Conservation (phyloP, 192 early-diverging fungal species). For the Phlyctochytrium bullatum region DNA sequence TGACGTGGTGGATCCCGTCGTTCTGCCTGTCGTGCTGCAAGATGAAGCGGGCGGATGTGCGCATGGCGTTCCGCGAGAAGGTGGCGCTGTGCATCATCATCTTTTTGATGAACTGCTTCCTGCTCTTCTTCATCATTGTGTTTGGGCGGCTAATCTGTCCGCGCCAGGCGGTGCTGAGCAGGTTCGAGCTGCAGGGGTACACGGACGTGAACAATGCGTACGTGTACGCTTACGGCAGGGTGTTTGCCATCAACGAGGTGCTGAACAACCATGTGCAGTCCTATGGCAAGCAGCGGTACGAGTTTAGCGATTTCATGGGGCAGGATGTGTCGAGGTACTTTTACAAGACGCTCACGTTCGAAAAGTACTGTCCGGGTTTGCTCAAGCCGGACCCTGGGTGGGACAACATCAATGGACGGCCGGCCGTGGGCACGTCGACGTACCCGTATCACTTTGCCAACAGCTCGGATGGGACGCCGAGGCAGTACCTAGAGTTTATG, state of each 20-base stretch:
- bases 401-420: constrained; percentile 39
- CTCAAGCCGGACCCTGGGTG: constrained; percentile 25
- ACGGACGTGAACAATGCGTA: constrained; percentile 30
- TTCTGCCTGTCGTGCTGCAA: constrained; percentile 56
- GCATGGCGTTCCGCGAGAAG: constrained; percentile 96
- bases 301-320: constrained; percentile 33
- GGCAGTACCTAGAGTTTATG: constrained; percentile 49
- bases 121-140: constrained; percentile 87
- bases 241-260: constrained; percentile 38
- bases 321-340: constrained; percentile 47
- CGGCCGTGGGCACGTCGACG: not conserved
- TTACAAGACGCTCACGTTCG: constrained; percentile 34
- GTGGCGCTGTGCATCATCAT: constrained; percentile 77
- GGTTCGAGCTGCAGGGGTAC: constrained; percentile 30
- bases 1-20: constrained; percentile 82
- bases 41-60: constrained; percentile 86
- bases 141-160: constrained; percentile 84
- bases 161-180: constrained; percentile 54
- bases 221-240: constrained; percentile 49
- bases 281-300: constrained; percentile 33
- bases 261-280: constrained; percentile 29
- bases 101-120: constrained; percentile 66
- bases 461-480: constrained; percentile 23
- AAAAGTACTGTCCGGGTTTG: constrained; percentile 41
- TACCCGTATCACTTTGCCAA: constrained; percentile 27